Conservation (phyloP, 768 basidiomycete genomes). For the Xerocomellus dryophilus region DNA sequence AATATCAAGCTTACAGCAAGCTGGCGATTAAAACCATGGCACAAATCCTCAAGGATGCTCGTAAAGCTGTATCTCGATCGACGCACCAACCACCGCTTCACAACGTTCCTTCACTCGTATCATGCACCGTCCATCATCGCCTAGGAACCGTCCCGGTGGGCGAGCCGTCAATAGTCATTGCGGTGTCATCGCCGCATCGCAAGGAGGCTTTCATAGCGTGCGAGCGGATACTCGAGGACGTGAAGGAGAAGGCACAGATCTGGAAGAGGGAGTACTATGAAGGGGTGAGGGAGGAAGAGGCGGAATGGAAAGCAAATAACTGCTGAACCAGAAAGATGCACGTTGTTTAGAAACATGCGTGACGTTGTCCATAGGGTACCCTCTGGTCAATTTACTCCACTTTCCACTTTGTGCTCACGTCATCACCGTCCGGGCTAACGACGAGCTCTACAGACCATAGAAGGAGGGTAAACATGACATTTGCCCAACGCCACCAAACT, state of each 20-base stretch:
- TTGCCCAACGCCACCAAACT: conserved; percentile 92
- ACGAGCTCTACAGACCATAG: conserved; percentile 82
- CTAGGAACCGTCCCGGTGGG: conserved; percentile 76
- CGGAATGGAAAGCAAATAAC: conserved; percentile 68
- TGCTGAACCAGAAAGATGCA: conserved; percentile 16
- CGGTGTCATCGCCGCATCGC: conserved; percentile 80
- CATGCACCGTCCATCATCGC: conserved; percentile 69
- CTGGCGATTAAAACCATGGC: conserved; percentile 77
- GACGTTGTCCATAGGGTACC: conserved; percentile 9
- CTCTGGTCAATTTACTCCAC: conserved; percentile 44
- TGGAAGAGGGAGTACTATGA: conserved; percentile 93
- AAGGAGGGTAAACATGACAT: conserved; percentile 80
- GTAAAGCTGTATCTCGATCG: conserved; percentile 41
- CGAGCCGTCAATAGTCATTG: conserved; percentile 80
- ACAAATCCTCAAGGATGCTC: conserved; percentile 51
- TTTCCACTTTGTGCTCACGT: conserved; percentile 69
- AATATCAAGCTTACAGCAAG: conserved; percentile 82
- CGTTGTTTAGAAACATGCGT: conserved; percentile 1
- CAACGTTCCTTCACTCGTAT: conserved; percentile 42
- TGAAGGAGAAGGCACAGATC: conserved; percentile 80
- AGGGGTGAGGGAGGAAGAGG: conserved; percentile 56
- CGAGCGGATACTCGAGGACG: conserved; percentile 80
- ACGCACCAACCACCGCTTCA: conserved; percentile 35
- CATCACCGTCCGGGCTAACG: conserved; percentile 75
- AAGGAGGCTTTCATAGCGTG: conserved; percentile 78